Evolutionary conservation across 2,329 filamentous ascomycete species (phyloP).

Genomic region (Fusarium sp.): DNA sequence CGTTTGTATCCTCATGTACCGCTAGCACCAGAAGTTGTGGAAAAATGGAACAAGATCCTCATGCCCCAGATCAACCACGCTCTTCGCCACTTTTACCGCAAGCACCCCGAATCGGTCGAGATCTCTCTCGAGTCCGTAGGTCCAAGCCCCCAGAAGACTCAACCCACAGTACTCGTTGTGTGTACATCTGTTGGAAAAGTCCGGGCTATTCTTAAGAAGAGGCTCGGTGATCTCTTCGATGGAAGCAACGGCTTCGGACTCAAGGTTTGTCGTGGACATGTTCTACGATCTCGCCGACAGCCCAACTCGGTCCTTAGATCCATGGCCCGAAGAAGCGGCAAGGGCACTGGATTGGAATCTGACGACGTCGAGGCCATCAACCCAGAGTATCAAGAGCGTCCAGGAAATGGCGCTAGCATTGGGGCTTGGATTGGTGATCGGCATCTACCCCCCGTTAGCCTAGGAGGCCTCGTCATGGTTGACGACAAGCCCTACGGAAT

Average conservation of each 20-base stretch:
- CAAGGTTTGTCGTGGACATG: conserved; percentile 76
- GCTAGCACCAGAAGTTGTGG: conserved; percentile 68
- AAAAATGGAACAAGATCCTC: conserved; percentile 76
- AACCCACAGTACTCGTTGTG: conserved; percentile 79
- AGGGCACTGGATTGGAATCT: conserved; percentile 49
- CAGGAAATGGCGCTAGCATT: conserved; percentile 89
- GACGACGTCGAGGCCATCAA: conserved; percentile 65
- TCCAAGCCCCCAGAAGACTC: conserved; percentile 70
- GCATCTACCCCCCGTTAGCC: conserved; percentile 89
- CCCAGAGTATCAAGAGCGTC: conserved; percentile 79
- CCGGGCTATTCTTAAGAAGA: conserved; percentile 74
- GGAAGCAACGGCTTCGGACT: conserved; percentile 68
- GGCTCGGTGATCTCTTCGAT: conserved; percentile 73
- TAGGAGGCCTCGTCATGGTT: conserved; percentile 86
- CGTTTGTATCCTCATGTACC: conserved; percentile 69
- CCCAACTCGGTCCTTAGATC: conserved; percentile 44
- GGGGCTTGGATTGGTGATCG: conserved; percentile 87
- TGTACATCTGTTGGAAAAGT: conserved; percentile 80
- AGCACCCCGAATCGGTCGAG: conserved; percentile 79
- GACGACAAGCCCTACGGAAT: conserved; percentile 89
- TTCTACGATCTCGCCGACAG: conserved; percentile 67
- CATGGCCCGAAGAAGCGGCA: conserved; percentile 45
- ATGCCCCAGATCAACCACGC: conserved; percentile 79
- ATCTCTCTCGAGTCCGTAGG: conserved; percentile 81
- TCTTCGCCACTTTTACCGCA: conserved; percentile 75